Evolutionary conservation across 768 basidiomycete species (phyloP), one percentile per base, ranked within the genome.

Genomic region (Pisolithus microcarpus): DNA sequence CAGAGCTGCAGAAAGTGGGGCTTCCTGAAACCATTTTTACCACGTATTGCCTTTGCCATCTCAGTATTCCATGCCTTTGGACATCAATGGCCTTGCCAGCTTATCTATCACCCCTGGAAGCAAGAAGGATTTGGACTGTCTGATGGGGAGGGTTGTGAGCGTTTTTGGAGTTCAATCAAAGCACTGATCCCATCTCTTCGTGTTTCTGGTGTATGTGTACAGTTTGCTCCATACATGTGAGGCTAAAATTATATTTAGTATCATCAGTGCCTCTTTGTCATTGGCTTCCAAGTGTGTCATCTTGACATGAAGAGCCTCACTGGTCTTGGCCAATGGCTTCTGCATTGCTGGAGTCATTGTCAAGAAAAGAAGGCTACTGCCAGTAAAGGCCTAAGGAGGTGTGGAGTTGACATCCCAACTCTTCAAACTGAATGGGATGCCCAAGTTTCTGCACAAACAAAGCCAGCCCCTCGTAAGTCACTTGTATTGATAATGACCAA

Each of bases 201-300:
- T 13, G 53, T 63, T 6, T 56, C 55, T 10, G 58, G 60, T 7
- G 62, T 63, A 44, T 28, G 56, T 58, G 18, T 23, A 5, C 8
- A 10, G 46, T 7, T 36, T 45, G 1, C 2, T 49, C 21, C 28
- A 18, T 2, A 0, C 7, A 7, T 30, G 1, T 24, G 30, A 42
- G 18, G 52, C 50, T 65, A 62, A 38, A 62, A 19, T 10, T 23
- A 45, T 43, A 15, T n/a, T 26, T 18, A 66, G 65, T 64, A 51
- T 44, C 60, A 69, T 39, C 59, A 63, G 16, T 51, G 58, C 1
- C 55, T 66, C 5, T 66, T 60, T 26, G 42, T 59, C 0, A 49
- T 69, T 6, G 58, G 69, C 47, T 48, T 23, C 1, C 65, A 68
- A 52, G 49, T 66, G 6, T 30, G 49, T 36, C 57, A 62, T 38